phyloP scores from a whole-genome alignment of 2,329 filamentous ascomycete genomes.

The Diaporthe sp. region DNA sequence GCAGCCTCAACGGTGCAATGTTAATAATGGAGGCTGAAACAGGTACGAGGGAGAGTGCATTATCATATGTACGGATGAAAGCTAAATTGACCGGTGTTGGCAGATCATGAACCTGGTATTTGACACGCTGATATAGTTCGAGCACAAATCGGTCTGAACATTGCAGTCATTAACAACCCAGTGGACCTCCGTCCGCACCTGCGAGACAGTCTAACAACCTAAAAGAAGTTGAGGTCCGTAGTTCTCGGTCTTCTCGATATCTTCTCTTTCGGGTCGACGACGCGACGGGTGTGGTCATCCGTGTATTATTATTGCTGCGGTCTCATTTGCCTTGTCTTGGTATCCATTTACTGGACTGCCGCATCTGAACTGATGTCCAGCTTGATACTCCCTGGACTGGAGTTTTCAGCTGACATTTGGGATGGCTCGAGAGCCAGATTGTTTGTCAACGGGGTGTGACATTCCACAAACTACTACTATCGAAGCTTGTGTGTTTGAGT shows the following conservation, averaged over 20 bases:
- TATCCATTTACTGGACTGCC: neutral
- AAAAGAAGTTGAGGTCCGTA: neutral
- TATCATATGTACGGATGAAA: conserved; percentile 3
- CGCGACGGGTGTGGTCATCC: neutral
- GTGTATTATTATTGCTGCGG: neutral
- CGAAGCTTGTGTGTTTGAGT: neutral
- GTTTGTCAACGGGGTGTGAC: too few species aligned
- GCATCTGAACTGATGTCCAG: neutral
- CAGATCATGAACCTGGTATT: neutral
- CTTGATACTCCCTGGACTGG: neutral
- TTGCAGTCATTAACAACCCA: neutral
- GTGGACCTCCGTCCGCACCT: neutral
- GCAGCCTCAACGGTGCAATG: neutral
- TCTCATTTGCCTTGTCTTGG: neutral
- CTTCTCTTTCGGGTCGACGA: neutral
- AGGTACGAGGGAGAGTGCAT: neutral
- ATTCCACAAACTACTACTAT: neutral
- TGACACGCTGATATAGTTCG: neutral
- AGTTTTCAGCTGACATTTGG: neutral
- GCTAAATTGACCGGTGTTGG: neutral
- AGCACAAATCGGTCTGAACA: conserved; percentile 15
- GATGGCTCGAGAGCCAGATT: neutral
- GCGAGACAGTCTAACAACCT: neutral
- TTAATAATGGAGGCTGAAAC: conserved; percentile 17
- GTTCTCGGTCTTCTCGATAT: neutral